Percentiles rank a stretch among this genome's conserved stretches.
Evolutionary conservation across 129 eudicot genomes (phyloP).

Genomic region (Arctium minus): DNA sequence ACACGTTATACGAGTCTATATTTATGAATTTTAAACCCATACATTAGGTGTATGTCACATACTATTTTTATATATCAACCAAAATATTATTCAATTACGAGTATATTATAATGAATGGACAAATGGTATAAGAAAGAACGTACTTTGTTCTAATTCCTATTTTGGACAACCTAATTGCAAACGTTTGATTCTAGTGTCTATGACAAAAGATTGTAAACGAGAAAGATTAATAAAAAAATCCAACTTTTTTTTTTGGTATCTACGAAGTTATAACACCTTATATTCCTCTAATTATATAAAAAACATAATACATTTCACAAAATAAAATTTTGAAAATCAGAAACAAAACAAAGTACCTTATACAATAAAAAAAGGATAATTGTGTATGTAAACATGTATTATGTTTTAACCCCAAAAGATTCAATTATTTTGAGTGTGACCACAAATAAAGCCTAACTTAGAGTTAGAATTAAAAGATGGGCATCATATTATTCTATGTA

Average conservation of each 20-base stretch:
- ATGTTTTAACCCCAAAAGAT: background rate
- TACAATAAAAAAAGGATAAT: background rate
- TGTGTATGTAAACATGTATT: background rate
- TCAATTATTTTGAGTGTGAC: conserved; percentile 1
- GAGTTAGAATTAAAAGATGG: background rate
- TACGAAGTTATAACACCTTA: too few relatives aligned
- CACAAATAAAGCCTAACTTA: background rate
- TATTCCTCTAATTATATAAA: too few relatives aligned
- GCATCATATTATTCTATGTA: background rate
- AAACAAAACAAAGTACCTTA: too few relatives aligned
- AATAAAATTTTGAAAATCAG: background rate
- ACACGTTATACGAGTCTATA: background rate
- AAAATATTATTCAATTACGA: background rate
- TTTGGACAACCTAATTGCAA: background rate
- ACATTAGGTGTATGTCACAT: background rate
- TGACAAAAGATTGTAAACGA: background rate
- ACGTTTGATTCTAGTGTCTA: background rate
- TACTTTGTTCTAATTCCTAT: too few relatives aligned
- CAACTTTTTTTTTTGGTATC: too few relatives aligned
- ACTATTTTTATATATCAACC: background rate
- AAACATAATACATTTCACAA: too few relatives aligned
- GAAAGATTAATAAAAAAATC: too few relatives aligned
- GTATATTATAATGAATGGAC: background rate
- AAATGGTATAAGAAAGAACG: background rate
- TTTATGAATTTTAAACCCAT: background rate